phyloP scores from a whole-genome alignment of 768 basidiomycete genomes.

The Naganishia kalamii region DNA sequence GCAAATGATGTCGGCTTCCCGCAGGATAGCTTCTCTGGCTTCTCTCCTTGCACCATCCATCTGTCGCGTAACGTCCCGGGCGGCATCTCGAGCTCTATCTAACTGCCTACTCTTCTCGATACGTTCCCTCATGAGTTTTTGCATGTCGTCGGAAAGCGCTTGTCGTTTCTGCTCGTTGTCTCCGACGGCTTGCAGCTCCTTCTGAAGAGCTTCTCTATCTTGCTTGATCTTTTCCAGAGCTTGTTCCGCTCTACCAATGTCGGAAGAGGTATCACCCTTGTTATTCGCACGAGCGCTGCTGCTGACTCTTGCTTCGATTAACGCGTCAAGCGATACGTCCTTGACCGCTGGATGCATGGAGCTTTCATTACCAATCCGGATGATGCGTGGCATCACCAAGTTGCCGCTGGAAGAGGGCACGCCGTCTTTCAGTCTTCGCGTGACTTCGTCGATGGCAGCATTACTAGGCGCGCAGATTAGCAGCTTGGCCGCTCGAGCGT shows the following conservation, averaged over 20 bases:
- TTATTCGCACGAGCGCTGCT: conserved; percentile 40
- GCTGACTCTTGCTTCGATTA: conserved; percentile 61
- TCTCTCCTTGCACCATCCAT: conserved; percentile 73
- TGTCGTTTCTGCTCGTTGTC: conserved; percentile 56
- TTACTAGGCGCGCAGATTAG: conserved; percentile 96
- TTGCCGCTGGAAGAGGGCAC: conserved; percentile 57
- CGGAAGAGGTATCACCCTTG: conserved; percentile 46
- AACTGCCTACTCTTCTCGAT: conserved; percentile 62
- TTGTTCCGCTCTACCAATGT: conserved; percentile 58
- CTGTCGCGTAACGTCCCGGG: conserved; percentile 71
- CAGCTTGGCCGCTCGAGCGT: conserved; percentile 60
- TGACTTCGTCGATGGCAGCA: conserved; percentile 95
- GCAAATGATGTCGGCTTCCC: conserved; percentile 88
- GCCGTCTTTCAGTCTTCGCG: conserved; percentile 75
- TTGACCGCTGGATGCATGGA: conserved; percentile 71
- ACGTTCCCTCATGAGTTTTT: conserved; percentile 60
- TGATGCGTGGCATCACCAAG: conserved; percentile 64
- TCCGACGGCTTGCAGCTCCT: conserved; percentile 56
- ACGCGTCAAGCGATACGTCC: conserved; percentile 76
- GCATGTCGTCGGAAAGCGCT: conserved; percentile 66
- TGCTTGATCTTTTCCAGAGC: conserved; percentile 67
- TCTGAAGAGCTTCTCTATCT: conserved; percentile 56
- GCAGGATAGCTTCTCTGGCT: conserved; percentile 66
- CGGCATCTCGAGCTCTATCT: conserved; percentile 72
- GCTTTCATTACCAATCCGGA: conserved; percentile 76